These are phyloP conservation scores for Mucor plumbeus DNA, from an alignment of 371 early-diverging fungal genomes.

Conservation along the genomic window DNA sequence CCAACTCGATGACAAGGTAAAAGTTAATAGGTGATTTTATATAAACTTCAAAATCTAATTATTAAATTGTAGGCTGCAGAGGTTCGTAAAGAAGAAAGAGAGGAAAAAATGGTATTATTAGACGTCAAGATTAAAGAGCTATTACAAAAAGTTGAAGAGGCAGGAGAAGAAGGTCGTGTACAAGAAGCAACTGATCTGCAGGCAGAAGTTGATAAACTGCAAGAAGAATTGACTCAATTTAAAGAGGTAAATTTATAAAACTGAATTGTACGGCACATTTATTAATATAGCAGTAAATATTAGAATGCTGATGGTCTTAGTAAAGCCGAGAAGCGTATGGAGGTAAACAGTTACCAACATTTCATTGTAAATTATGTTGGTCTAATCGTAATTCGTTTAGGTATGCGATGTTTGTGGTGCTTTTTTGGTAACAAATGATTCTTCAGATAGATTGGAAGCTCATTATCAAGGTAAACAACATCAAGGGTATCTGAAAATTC, in stretches of 20 bases:
- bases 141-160: slow-evolving; percentile 71
- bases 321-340: slow-evolving; percentile 79
- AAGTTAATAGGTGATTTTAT: not conserved
- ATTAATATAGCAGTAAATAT: not conserved
- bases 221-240: slow-evolving; percentile 65
- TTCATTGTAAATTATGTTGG: not conserved
- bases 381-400: slow-evolving; percentile 25
- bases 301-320: slow-evolving; percentile 69
- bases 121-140: slow-evolving; percentile 83
- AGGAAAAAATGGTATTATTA: slow-evolving; percentile 81
- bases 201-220: slow-evolving; percentile 68
- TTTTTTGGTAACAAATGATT: slow-evolving; percentile 85
- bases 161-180: slow-evolving; percentile 82
- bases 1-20: slow-evolving; percentile 75
- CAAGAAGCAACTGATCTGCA: slow-evolving; percentile 75
- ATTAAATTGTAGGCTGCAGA: slow-evolving; percentile 54
- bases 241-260: slow-evolving; percentile 54
- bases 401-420: slow-evolving; percentile 93
- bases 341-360: slow-evolving; percentile 26
- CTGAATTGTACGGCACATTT: not conserved
- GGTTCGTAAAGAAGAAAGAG: slow-evolving; percentile 77
- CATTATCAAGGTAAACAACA: slow-evolving; percentile 92
- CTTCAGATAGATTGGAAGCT: slow-evolving; percentile 82
- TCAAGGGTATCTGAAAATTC: slow-evolving; percentile 82
- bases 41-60: too few species aligned